Conservation (phyloP, 1,139 yeast species). For the Yamadazyma dushanensis region DNA sequence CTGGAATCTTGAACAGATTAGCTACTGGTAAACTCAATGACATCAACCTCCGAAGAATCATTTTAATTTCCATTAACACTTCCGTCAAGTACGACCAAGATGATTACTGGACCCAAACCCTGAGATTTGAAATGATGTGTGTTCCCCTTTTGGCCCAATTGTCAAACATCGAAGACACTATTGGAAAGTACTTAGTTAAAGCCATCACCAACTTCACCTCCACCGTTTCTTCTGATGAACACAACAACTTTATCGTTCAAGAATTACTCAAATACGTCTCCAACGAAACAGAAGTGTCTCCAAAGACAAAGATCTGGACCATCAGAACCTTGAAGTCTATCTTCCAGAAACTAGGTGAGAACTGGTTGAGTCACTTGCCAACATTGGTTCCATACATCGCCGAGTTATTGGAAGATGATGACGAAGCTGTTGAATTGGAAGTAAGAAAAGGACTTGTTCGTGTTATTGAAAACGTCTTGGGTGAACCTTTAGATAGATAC, state of each 20-base stretch:
- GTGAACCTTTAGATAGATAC: slow-evolving; percentile 92
- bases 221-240: slow-evolving; percentile 79
- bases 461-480: slow-evolving; percentile 87
- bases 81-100: slow-evolving; percentile 88
- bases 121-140: slow-evolving; percentile 75
- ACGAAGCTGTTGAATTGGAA: slow-evolving; percentile 87
- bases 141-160: slow-evolving; percentile 67
- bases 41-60: slow-evolving; percentile 64
- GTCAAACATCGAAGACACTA: slow-evolving; percentile 60
- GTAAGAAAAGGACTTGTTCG: slow-evolving; percentile 91
- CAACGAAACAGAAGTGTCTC: slow-evolving; percentile 30
- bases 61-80: slow-evolving; percentile 68
- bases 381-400: slow-evolving; percentile 95
- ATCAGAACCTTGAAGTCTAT: slow-evolving; percentile 74
- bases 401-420: slow-evolving; percentile 92
- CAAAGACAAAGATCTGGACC: slow-evolving; percentile 73
- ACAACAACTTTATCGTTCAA: slow-evolving; percentile 53
- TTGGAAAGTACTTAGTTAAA: slow-evolving; percentile 79
- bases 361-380: slow-evolving; percentile 88
- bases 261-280: slow-evolving; percentile 40
- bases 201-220: slow-evolving; percentile 74
- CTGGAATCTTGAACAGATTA: slow-evolving; percentile 52
- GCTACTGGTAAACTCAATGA: slow-evolving; percentile 43
- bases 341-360: slow-evolving; percentile 91
- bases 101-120: slow-evolving; percentile 90